Conservation (phyloP, 805 yeast genomes). For the Saccharomyces mikatae region DNA sequence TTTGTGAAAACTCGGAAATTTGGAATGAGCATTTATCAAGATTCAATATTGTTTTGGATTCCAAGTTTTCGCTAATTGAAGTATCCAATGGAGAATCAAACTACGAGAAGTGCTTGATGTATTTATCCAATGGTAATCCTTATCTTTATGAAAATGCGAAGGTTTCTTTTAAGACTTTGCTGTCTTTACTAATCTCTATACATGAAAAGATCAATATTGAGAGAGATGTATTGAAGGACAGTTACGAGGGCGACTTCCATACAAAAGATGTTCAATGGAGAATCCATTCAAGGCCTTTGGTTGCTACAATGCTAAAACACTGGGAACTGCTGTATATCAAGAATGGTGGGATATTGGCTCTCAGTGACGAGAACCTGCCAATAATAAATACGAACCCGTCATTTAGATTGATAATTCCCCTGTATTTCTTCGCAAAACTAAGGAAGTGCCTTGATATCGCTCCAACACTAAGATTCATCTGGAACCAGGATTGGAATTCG, state of each 20-base stretch:
- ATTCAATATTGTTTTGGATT: slow-evolving; percentile 37
- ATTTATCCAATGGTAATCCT: slow-evolving; percentile 35
- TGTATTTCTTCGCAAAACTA: slow-evolving; percentile 59
- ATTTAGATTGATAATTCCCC: slow-evolving; percentile 56
- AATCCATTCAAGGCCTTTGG: slow-evolving; percentile 49
- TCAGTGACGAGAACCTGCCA: slow-evolving; percentile 36
- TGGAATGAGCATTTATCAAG: slow-evolving; percentile 42
- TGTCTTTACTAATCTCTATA: slow-evolving; percentile 53
- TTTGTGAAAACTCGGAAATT: slow-evolving; percentile 38
- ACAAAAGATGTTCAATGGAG: slow-evolving; percentile 57
- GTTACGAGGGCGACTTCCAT: slow-evolving; percentile 29
- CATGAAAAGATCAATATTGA: slow-evolving; percentile 58
- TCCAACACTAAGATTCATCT: slow-evolving; percentile 49
- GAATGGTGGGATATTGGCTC: slow-evolving; percentile 54
- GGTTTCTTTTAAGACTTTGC: slow-evolving; percentile 34
- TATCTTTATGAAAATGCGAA: slow-evolving; percentile 27
- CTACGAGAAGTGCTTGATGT: slow-evolving; percentile 38
- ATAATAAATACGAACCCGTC: slow-evolving; percentile 44
- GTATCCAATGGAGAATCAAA: slow-evolving; percentile 47
- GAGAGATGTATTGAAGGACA: slow-evolving; percentile 32
- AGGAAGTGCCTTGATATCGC: slow-evolving; percentile 54
- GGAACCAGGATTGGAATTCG: slow-evolving; percentile 58
- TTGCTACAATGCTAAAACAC: slow-evolving; percentile 48
- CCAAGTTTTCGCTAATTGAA: slow-evolving; percentile 47
- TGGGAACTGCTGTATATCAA: slow-evolving; percentile 61